Evolutionary conservation across 164 flowering plant species (phyloP), one percentile per base, ranked within the genome.

Genomic region (Chimonanthus salicifolius): DNA sequence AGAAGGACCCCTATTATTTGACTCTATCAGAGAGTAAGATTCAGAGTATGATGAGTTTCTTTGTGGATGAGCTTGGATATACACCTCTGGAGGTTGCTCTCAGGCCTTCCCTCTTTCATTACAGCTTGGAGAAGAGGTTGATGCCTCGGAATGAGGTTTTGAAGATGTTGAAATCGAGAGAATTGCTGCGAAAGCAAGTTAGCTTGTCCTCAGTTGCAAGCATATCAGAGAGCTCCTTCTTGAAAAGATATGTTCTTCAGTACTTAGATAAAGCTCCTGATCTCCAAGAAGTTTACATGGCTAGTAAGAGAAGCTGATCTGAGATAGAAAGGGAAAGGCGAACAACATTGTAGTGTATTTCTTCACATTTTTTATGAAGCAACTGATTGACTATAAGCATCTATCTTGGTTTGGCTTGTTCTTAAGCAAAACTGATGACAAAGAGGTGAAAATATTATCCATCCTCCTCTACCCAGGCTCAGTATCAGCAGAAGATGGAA

Each of bases 81-180:
- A 33, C 58, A 10, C 71, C 66, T 13, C 18, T 7, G 11, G 64
- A 46, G 44, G 58, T 76, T 13, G 54, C 47, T 54, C 46, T 47
- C 8, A 54, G 20, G 50, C 67, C 67, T 20, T 20, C 2, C 10
- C 44, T 74, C 46, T 50, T 76, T 62, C 33, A 5, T 7, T 60
- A 33, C 18, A 72, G 75, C 68, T 46, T 75, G 68, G 77, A 75
- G 64, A 70, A 63, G 63, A 62, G 73, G 49, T 3, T 76, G 65
- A 62, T 47, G 66, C 75, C 72, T 45, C 67, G 75, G 46, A 2
- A 66, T 49, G 66, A 60, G 71, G 43, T 76, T 45, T 47, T 76
- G 16, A 68, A 68, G 68, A 67, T 67, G 21, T 68, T 77, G 54
- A 50, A 16, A n/a, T 68, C 75, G 4, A 49, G 16, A 68, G 51